Percentiles rank a stretch among this genome's conserved stretches.
phyloP scores from a whole-genome alignment of 2,329 filamentous ascomycete species.

The Talaromyces sp. region DNA sequence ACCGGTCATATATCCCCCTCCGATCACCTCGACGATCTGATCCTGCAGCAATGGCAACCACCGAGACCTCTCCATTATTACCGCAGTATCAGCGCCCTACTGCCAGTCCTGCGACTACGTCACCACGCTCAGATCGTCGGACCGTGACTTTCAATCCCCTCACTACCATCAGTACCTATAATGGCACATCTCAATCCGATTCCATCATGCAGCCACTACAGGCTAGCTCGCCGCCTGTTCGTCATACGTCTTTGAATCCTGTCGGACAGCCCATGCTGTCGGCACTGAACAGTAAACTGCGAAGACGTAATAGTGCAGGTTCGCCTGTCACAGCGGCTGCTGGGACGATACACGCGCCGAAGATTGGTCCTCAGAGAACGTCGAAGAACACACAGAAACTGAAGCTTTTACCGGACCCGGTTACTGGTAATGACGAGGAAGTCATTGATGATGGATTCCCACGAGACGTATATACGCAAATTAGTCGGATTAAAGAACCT shows the following conservation, averaged over 20 bases:
- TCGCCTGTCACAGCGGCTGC: conserved; percentile 48
- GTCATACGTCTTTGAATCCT: conserved; percentile 24
- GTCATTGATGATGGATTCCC: conserved; percentile 82
- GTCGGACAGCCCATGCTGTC: conserved; percentile 64
- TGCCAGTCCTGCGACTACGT: conserved; percentile 31
- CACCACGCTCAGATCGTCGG: conserved; percentile 37
- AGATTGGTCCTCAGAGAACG: conserved; percentile 91
- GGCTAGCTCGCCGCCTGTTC: conserved; percentile 36
- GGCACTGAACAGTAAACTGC: conserved; percentile 80
- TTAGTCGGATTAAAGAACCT: conserved; percentile 95
- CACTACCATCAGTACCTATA: conserved; percentile 45
- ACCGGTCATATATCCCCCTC: not conserved
- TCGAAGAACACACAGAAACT: conserved; percentile 96
- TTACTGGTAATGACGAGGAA: conserved; percentile 75
- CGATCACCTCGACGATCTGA: not conserved
- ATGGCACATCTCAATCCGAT: conserved; percentile 40
- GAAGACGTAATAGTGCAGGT: conserved; percentile 79
- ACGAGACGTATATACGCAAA: conserved; percentile 94
- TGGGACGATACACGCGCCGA: conserved; percentile 50
- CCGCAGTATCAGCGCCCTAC: conserved; percentile 31
- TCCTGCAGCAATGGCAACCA: conserved; percentile 31
- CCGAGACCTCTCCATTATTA: conserved; percentile 44
- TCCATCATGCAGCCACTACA: conserved; percentile 42
- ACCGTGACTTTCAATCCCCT: conserved; percentile 50
- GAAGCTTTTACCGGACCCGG: conserved; percentile 90